Evolutionary conservation across 164 flowering plant species (phyloP), one percentile per base, ranked within the genome.

Genomic region (Echeveria elegans): DNA sequence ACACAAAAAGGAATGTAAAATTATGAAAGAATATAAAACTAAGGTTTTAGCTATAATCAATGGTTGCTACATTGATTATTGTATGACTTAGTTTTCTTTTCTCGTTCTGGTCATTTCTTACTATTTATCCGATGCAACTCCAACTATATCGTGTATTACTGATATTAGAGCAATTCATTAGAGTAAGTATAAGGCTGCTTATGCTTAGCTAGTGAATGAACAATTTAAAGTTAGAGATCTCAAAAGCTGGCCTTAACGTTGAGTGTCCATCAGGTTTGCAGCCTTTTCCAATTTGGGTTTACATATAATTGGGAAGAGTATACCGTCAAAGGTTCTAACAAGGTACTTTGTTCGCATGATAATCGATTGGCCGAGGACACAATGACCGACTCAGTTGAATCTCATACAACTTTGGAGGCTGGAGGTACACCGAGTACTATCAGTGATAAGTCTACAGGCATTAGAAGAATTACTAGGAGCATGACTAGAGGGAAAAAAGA

Each of bases 271-370:
- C 58, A 77, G 79, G 69, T 74, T 47, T 77, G 70, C 74, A 67
- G 58, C 53, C 68, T 29, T 38, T 77, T 77, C 64, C 65, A 67
- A 15, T 47, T 69, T 29, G 80, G 80, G n/a, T 77, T 74, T 72
- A 75, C 80, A 36, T 74, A 53, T 26, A 6, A 74, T 38, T 77
- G 79, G 79, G 68, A 71, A 52, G 71, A 69, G 26, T 74, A 60
- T 48, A 45, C 40, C 19, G 63, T 34, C 43, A n/a, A 4, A 58
- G 31, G 32, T 59, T 59, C 9, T 53, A 70, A 19, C 36, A 61
- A 68, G 52, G 64, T 67, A 19, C 50, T 63, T 63, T n/a, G n/a
- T n/a, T n/a, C n/a, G n/a, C n/a, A n/a, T n/a, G n/a, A n/a, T n/a
- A 53, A 7, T 30, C 32, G 7, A 1, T 66, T 65, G 23, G 52